phyloP scores from a whole-genome alignment of 2,329 filamentous ascomycete species.

The Byssochlamys sp. region DNA sequence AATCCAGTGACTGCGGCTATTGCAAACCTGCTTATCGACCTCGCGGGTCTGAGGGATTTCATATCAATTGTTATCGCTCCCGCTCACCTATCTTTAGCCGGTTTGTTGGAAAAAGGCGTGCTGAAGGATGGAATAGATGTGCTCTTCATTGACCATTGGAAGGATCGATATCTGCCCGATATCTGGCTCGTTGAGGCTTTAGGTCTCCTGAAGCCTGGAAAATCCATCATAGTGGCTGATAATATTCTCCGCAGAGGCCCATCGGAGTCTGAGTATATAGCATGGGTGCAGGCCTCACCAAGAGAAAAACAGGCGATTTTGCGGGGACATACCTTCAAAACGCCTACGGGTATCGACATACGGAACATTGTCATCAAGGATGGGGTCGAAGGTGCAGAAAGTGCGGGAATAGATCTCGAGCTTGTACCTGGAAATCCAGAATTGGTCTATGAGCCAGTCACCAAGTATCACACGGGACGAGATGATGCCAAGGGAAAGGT shows the following conservation, averaged over 20 bases:
- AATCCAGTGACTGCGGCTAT: slow-evolving; percentile 66
- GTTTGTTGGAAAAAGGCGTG: slow-evolving; percentile 45
- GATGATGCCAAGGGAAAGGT: not conserved
- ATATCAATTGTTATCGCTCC: slow-evolving; percentile 63
- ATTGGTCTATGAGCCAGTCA: not conserved
- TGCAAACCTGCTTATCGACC: slow-evolving; percentile 57
- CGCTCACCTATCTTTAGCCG: slow-evolving; percentile 55
- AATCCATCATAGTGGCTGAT: slow-evolving; percentile 38
- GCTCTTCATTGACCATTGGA: slow-evolving; percentile 73
- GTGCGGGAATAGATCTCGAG: not conserved
- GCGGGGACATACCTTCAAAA: not conserved
- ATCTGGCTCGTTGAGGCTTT: slow-evolving; percentile 68
- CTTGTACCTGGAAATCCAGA: not conserved
- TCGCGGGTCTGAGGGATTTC: slow-evolving; percentile 62
- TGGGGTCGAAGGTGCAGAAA: not conserved
- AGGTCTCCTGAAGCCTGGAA: slow-evolving; percentile 48
- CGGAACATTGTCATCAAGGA: not conserved
- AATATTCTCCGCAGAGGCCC: slow-evolving; percentile 31
- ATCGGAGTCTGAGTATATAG: slow-evolving; percentile 17
- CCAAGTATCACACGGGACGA: not conserved
- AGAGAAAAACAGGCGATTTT: slow-evolving; percentile 1
- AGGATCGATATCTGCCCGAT: slow-evolving; percentile 64
- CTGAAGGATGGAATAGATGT: slow-evolving; percentile 54
- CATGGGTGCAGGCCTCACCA: slow-evolving; percentile 1
- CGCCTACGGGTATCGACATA: not conserved